Percentiles rank a stretch among this genome's conserved stretches.
phyloP scores from a whole-genome alignment of 179 eudicot genomes.

The Corrigiola litoralis region DNA sequence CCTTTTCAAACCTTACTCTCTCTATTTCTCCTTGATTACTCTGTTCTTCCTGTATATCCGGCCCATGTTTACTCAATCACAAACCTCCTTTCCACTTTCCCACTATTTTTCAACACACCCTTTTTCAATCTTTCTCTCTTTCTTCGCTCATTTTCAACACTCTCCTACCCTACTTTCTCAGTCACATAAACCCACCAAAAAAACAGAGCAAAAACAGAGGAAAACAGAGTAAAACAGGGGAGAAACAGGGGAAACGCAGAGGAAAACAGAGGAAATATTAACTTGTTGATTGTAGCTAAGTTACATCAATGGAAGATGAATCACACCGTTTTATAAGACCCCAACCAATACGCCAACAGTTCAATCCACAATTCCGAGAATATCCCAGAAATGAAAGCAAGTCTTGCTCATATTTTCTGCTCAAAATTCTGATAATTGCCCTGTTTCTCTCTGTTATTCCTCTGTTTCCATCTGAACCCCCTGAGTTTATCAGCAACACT shows the following conservation, averaged over 20 bases:
- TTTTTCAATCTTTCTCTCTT: conserved; percentile 12
- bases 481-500: conserved; percentile 41
- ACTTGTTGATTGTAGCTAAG: neutral
- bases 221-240: too few relatives aligned
- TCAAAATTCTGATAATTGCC: conserved; percentile 37
- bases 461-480: conserved; percentile 62
- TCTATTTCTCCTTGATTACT: conserved; percentile 2
- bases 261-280: neutral
- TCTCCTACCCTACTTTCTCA: neutral
- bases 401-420: conserved; percentile 35
- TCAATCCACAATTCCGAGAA: conserved; percentile 21
- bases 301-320: conserved; percentile 40
- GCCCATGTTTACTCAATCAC: conserved; percentile 20
- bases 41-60: conserved; percentile 33
- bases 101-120: conserved; percentile 25
- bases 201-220: neutral
- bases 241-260: too few relatives aligned
- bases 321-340: conserved; percentile 4
- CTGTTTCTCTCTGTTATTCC: conserved; percentile 44
- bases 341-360: conserved; percentile 3
- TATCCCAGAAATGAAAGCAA: conserved; percentile 38
- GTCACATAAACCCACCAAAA: neutral
- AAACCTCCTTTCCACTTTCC: neutral
- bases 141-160: neutral
- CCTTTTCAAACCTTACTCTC: conserved; percentile 4